phyloP scores from a whole-genome alignment of 2,329 filamentous ascomycete genomes.

The Talaromyces sp. region DNA sequence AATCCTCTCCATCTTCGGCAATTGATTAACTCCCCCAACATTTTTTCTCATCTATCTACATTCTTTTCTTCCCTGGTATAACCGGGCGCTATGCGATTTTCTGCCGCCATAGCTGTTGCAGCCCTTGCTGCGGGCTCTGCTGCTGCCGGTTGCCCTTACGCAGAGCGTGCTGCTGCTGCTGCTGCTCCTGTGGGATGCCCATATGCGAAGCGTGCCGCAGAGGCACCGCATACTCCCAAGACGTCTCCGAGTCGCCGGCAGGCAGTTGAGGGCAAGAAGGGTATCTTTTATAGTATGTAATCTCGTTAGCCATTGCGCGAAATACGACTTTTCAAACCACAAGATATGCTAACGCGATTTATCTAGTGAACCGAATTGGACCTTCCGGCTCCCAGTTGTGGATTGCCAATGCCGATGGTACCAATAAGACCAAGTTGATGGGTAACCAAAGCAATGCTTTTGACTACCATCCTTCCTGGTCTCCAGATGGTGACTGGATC shows the following conservation, averaged over 20 bases:
- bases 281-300: constrained; percentile 5
- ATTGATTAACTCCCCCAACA: not conserved
- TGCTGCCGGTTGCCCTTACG: not conserved
- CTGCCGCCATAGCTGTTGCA: not conserved
- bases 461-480: constrained; percentile 47
- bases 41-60: not conserved
- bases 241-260: not conserved
- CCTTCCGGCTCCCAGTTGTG: constrained; percentile 31
- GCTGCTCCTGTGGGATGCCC: too few relatives aligned
- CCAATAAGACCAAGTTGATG: constrained; percentile 39
- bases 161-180: constrained; percentile 1
- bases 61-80: not conserved
- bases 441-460: constrained; percentile 11
- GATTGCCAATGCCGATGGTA: constrained; percentile 45
- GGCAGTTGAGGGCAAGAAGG: constrained; percentile 3
- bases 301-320: not conserved
- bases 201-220: too few relatives aligned
- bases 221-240: too few relatives aligned
- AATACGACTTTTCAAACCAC: not conserved
- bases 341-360: not conserved
- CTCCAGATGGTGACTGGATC: constrained; percentile 44
- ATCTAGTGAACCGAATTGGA: constrained; percentile 40
- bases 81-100: constrained; percentile 2
- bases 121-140: constrained; percentile 1
- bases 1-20: constrained; percentile 3